phyloP scores from a whole-genome alignment of 2,329 filamentous ascomycete genomes.

The Trichoderma atroviride region DNA sequence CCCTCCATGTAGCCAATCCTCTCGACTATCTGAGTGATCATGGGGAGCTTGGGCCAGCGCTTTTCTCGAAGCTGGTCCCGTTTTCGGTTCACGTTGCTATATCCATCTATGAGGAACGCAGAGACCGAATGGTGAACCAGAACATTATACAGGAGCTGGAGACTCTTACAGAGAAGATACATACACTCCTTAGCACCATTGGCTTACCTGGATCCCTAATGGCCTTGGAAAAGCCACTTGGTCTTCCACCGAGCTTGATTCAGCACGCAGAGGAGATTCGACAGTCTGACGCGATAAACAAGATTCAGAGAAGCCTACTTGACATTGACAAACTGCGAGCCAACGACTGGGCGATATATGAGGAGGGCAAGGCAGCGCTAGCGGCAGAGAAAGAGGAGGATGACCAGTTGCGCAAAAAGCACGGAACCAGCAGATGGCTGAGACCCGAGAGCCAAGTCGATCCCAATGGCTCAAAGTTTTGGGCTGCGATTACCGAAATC shows the following conservation, averaged over 20 bases:
- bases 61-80: constrained; percentile 90
- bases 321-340: constrained; percentile 89
- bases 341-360: constrained; percentile 75
- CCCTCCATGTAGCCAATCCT: constrained; percentile 80
- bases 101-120: constrained; percentile 90
- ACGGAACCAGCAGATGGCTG: constrained; percentile 85
- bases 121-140: constrained; percentile 87
- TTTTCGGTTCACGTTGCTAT: constrained; percentile 95
- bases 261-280: constrained; percentile 93
- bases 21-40: constrained; percentile 78
- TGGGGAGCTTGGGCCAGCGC: constrained; percentile 76
- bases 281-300: constrained; percentile 82
- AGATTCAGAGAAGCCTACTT: constrained; percentile 76
- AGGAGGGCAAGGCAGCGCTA: constrained; percentile 79
- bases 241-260: constrained; percentile 79
- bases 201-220: constrained; percentile 92
- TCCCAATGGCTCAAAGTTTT: constrained; percentile 67
- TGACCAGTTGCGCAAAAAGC: constrained; percentile 70
- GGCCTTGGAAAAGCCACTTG: constrained; percentile 90
- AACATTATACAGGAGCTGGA: constrained; percentile 86
- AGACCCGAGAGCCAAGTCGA: constrained; percentile 71
- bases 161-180: constrained; percentile 74
- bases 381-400: constrained; percentile 84
- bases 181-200: constrained; percentile 76
- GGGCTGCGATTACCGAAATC: constrained; percentile 75